phyloP scores from a whole-genome alignment of 208 protist species.

The Herpetomonas samuelpessoai region DNA sequence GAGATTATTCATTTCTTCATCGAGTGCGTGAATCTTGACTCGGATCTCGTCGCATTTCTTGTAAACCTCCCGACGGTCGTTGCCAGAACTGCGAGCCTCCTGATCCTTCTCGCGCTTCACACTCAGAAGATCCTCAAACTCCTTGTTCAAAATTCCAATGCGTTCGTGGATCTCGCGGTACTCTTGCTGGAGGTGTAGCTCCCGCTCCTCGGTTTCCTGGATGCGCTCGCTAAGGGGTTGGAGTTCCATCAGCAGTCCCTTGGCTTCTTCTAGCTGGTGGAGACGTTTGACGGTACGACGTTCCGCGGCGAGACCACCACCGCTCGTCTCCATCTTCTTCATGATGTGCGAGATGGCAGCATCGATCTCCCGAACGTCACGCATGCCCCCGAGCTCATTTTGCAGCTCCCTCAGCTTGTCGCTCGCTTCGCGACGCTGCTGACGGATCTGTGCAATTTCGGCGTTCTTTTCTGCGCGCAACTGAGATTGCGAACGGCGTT shows the following conservation, averaged over 20 bases:
- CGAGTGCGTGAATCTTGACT: conserved; percentile 29
- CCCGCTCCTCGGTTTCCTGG: conserved; percentile 50
- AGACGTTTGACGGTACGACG: conserved; percentile 46
- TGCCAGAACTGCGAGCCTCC: conserved; percentile 31
- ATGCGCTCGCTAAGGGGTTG: conserved; percentile 69
- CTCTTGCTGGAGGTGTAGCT: conserved; percentile 69
- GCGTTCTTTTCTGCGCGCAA: conserved; percentile 50
- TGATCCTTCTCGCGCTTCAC: conserved; percentile 51
- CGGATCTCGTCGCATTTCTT: conserved; percentile 54
- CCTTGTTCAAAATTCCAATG: conserved; percentile 54
- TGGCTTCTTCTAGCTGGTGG: conserved; percentile 65
- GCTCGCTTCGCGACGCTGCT: conserved; percentile 42
- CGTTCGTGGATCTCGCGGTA: conserved; percentile 75
- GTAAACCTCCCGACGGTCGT: conserved; percentile 42
- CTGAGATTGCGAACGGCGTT: conserved; percentile 45
- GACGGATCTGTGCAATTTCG: conserved; percentile 54
- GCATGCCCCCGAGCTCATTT: conserved; percentile 62
- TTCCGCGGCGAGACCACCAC: conserved; percentile 60
- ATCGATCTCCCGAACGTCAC: conserved; percentile 63
- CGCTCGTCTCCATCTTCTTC: conserved; percentile 76
- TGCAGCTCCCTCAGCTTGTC: conserved; percentile 52
- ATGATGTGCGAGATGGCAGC: conserved; percentile 62
- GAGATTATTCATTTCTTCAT: conserved; percentile 48
- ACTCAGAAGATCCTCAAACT: conserved; percentile 32
- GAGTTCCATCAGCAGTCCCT: conserved; percentile 55